Conservation (phyloP, 2,329 filamentous ascomycete species). For the Arthrobotrys pseudoclavata region DNA sequence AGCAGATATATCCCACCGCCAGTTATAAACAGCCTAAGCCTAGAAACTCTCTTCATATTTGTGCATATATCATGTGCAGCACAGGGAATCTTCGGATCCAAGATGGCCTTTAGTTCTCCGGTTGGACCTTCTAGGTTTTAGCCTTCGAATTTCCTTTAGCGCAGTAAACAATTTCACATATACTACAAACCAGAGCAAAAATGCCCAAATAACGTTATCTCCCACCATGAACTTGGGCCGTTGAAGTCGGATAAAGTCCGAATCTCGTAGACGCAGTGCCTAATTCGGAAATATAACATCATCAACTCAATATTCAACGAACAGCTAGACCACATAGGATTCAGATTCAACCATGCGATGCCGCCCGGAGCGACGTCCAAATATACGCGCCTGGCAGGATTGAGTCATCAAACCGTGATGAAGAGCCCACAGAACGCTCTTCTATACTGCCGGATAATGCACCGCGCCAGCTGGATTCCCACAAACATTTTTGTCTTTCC, state of each 20-base stretch:
- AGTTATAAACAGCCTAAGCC: no score
- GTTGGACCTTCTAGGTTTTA: no score
- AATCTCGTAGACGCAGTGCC: neutral
- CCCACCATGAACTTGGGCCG: neutral
- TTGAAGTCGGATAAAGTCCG: conserved; percentile 5
- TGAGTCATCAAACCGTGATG: neutral
- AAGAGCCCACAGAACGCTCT: neutral
- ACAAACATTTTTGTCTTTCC: neutral
- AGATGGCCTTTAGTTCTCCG: no score
- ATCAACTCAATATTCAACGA: neutral
- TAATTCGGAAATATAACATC: conserved; percentile 4
- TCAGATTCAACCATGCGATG: conserved; percentile 6
- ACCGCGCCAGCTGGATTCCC: neutral
- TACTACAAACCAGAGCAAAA: no score
- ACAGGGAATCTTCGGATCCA: no score
- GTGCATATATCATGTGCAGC: no score
- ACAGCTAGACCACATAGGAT: neutral
- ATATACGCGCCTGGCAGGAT: neutral
- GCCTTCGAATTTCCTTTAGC: no score
- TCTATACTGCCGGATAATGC: neutral
- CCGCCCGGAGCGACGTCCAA: neutral
- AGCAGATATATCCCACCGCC: no score
- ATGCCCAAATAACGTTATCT: conserved; percentile 17
- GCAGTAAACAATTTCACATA: no score
- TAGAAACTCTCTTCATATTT: no score